Evolutionary conservation across 2,329 filamentous ascomycete species (phyloP).

Genomic region (Beauveria medogensis): DNA sequence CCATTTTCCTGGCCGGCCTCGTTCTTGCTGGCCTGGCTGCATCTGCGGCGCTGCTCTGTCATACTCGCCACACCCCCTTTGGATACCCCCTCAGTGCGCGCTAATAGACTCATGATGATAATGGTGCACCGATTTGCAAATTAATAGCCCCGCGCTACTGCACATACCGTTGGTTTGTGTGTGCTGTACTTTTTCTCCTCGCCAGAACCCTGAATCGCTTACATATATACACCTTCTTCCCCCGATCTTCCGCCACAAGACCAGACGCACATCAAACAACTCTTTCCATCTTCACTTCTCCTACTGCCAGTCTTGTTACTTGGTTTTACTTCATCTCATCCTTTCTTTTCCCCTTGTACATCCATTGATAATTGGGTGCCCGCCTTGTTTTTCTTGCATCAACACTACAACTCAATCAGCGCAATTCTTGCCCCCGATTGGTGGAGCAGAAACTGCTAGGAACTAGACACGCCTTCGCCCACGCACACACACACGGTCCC

Average conservation of each 20-base stretch:
- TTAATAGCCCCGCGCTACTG: slow-evolving; percentile 11
- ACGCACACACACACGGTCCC: slow-evolving; percentile 1
- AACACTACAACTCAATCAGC: slow-evolving; percentile 6
- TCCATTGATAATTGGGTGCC: neutral
- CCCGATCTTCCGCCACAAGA: slow-evolving; percentile 1
- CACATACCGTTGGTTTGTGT: slow-evolving; percentile 11
- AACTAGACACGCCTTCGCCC: slow-evolving; percentile 5
- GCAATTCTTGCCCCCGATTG: slow-evolving; percentile 7
- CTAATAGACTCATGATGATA: slow-evolving; percentile 14
- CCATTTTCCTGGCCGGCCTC: slow-evolving; percentile 25
- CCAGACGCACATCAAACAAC: slow-evolving; percentile 4
- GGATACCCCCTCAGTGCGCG: slow-evolving; percentile 6
- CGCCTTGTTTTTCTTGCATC: neutral
- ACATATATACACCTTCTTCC: slow-evolving; percentile 12
- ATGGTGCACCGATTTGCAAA: slow-evolving; percentile 10
- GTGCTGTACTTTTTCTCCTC: slow-evolving; percentile 5
- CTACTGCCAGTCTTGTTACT: slow-evolving; percentile 9
- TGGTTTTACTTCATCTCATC: slow-evolving; percentile 19
- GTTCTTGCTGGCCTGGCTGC: slow-evolving; percentile 1
- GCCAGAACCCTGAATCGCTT: slow-evolving; percentile 17
- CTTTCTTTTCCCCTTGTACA: neutral
- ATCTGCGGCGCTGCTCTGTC: neutral
- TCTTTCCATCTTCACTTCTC: slow-evolving; percentile 16
- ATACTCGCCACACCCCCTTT: slow-evolving; percentile 1
- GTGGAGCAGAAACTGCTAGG: slow-evolving; percentile 3